Evolutionary conservation across 148 eudicot species (phyloP).

Genomic region (Rhododendron ferrugineum): DNA sequence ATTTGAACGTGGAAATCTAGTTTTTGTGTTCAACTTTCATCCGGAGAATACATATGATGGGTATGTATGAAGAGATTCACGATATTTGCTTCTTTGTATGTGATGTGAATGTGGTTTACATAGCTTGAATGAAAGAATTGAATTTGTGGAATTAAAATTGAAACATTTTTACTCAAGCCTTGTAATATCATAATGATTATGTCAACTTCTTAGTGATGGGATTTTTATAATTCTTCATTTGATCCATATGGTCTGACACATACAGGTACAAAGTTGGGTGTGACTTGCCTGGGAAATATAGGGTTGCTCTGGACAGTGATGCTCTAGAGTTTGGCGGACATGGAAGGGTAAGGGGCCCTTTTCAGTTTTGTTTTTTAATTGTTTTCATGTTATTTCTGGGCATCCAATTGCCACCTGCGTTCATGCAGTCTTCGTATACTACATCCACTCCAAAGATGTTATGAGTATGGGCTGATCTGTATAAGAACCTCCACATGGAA

Average conservation of each 20-base stretch:
- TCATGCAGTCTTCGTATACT: background rate
- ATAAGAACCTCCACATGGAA: background rate
- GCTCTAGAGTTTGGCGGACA: slow-evolving; percentile 88
- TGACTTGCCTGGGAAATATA: slow-evolving; percentile 95
- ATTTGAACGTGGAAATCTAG: slow-evolving; percentile 90
- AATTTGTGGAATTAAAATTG: background rate
- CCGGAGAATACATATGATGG: slow-evolving; percentile 84
- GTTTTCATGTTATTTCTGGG: background rate
- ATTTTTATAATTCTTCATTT: background rate
- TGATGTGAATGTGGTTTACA: background rate
- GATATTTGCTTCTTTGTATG: background rate
- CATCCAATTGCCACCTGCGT: background rate
- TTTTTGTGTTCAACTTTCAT: slow-evolving; percentile 95
- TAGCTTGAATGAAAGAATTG: background rate
- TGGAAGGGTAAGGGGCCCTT: slow-evolving; percentile 71
- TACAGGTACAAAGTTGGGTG: slow-evolving; percentile 94
- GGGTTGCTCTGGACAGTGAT: slow-evolving; percentile 94
- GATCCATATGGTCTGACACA: slow-evolving; percentile 6
- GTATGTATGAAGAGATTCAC: slow-evolving; percentile 28
- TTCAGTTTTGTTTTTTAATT: background rate
- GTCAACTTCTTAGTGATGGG: background rate
- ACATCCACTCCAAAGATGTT: background rate
- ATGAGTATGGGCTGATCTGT: background rate
- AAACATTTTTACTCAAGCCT: background rate
- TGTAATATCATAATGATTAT: background rate